Percentiles rank a stretch among this genome's conserved stretches.
phyloP scores from a whole-genome alignment of 768 basidiomycete genomes.

The Tubosaeta sp. region DNA sequence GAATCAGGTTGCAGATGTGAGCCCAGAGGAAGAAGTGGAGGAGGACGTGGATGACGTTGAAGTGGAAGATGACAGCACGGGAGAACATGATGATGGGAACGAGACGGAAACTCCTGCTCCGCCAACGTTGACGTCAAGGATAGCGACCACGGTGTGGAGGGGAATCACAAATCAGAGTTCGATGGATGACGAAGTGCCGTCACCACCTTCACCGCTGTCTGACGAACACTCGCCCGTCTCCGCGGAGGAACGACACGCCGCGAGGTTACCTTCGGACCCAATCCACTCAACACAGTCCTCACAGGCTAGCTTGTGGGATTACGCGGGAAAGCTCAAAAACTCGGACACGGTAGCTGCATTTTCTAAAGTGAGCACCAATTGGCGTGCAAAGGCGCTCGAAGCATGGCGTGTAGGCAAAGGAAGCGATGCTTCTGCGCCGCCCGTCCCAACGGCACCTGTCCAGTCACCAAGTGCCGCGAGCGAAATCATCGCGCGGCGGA shows the following conservation, averaged over 20 bases:
- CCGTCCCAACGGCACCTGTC: conserved; percentile 1
- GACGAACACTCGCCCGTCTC: conserved; percentile 24
- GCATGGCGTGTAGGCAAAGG: conserved; percentile 27
- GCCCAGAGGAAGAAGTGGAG: conserved; percentile 25
- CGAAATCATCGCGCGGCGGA: conserved; percentile 15
- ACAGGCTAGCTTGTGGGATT: conserved; percentile 53
- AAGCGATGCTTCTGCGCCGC: conserved; percentile 5
- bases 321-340: conserved; percentile 70
- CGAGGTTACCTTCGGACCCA: conserved; percentile 12
- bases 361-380: conserved; percentile 72
- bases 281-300: conserved; percentile 17
- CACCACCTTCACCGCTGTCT: conserved; percentile 36
- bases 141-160: conserved; percentile 67
- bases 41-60: conserved; percentile 30
- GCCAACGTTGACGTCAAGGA: conserved; percentile 44
- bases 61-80: conserved; percentile 22
- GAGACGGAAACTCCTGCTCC: conserved; percentile 40
- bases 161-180: conserved; percentile 73
- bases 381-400: conserved; percentile 56
- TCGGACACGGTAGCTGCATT: conserved; percentile 68
- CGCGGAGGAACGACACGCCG: conserved; percentile 13
- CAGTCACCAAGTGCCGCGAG: conserved; percentile 16
- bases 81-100: conserved; percentile 38
- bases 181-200: conserved; percentile 56
- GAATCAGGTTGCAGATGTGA: conserved; percentile 41